phyloP scores from a whole-genome alignment of 495 filamentous ascomycete species.

The Neurospora discreta region DNA sequence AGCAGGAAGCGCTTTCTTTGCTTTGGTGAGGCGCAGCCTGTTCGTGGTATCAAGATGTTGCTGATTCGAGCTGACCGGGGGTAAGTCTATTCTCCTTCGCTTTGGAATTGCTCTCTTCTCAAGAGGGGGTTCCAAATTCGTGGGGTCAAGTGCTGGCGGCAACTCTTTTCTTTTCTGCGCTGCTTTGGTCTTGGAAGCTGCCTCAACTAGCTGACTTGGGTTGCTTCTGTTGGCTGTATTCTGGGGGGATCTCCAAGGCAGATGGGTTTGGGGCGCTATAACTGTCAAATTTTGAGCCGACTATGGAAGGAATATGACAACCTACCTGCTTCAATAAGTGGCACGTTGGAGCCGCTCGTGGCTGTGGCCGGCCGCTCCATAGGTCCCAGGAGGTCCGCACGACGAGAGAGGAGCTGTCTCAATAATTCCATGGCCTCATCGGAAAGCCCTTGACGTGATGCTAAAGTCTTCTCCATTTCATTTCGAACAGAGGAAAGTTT shows the following conservation, averaged over 20 bases:
- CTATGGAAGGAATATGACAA: background rate
- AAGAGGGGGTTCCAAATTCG: background rate
- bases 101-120: background rate
- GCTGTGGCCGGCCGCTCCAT: background rate
- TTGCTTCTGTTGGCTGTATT: background rate
- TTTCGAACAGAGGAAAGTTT: constrained; percentile 8
- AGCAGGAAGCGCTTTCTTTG: background rate
- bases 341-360: too few species aligned
- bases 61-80: background rate
- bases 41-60: background rate
- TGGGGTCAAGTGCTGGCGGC: background rate
- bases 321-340: background rate
- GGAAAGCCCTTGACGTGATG: background rate
- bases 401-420: constrained; percentile 2
- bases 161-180: background rate
- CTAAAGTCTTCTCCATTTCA: background rate
- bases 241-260: background rate
- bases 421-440: constrained; percentile 3
- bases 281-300: background rate
- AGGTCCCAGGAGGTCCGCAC: constrained; percentile 5
- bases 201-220: background rate
- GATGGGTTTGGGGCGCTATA: background rate
- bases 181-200: background rate
- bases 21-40: background rate
- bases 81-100: background rate